Base-by-base conservation (phyloP, 2,329 filamentous ascomycete species). In the Colletotrichum nymphaeae region DNA sequence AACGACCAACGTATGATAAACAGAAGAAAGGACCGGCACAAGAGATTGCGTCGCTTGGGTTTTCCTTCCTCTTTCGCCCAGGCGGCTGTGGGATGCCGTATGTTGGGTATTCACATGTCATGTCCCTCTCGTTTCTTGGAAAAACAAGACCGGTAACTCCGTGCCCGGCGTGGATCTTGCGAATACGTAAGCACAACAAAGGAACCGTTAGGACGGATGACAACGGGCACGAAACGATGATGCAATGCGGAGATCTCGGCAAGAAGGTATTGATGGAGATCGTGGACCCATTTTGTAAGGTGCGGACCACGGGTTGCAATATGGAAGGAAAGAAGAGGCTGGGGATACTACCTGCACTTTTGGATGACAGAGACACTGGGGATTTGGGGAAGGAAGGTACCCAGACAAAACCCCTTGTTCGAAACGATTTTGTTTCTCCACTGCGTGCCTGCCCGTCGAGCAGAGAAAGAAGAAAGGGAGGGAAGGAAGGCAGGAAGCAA, bases 191-290 rank as follows among this genome's bases (percentile, higher is more conserved):
- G 56, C 30, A n/a, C 49, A 49, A 37, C 24, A n/a, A 56, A 32
- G 24, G 53, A 56, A 9, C 32, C 9, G 26, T 35, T 22, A 49
- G 63, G 32, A 30, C 37, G 52, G 42, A 24, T 66, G 24, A 49
- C 5, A 57, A 53, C 12, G 16, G 55, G 37, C 11, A 55, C 19
- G 58, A 46, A 53, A 35, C 30, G 53, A 73, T 73, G 70, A 73
- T 70, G 70, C 67, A 73, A 73, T 70, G 60, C 59, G 60, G 70
- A 73, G 66, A 32, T 64, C 30, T 60, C 66, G 30, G 58, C 32
- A 46, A 24, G 46, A n/a, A n/a, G 52, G 53, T 12, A 35, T 64
- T n/a, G n/a, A 55, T 64, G 46, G 37, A 49, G 42, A 57, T 62
- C 60, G 63, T 59, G 30, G 66, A 53, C 60, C 67, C 66, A 49